Evolutionary conservation across 148 eudicot genomes (phyloP), one percentile per base, ranked within the genome.

Genomic region (Vaccinium darrowii): DNA sequence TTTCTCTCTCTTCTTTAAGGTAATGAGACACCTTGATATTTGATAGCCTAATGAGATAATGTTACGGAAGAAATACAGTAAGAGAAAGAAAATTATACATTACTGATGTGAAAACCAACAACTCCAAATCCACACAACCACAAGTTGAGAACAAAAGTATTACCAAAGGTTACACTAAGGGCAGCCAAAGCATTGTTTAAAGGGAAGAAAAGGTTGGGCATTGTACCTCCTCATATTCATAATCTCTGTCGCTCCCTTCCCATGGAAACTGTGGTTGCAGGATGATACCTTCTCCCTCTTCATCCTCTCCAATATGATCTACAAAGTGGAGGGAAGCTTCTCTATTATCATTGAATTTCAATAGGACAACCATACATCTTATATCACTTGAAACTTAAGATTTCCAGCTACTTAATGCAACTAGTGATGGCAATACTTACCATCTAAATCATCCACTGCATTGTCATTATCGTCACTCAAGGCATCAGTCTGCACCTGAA

Each of bases 191-290:
- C 54, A 83, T 11, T 25, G 75, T 69, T 43, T 30, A 19, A 56
- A 11, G 30, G 50, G 67, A 16, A 30, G n/a, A 1, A 76, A 39
- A 50, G 21, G 12, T n/a, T 50, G 6, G 54, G 23, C 43, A 52
- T 49, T 84, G 5, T 16, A 93, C 98, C 89, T 94, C 98, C 83
- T 93, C 94, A 60, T 94, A 94, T 19, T 84, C 54, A 88, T 94
- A 94, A 85, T 94, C 96, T 51, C 94, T 84, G 81, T 92, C 92
- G 84, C 85, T 90, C 84, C 94, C 95, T 83, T 93, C 96, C 95
- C 98, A 95, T 74, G 96, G 94, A 65, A 82, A 84, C 43, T 88
- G 91, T 51, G 91, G 88, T 56, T 87, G 92, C 87, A 89, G n/a
- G 60, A 84, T 86, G 30, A 86, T 88, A 74, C 90, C 95, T 85